Evolutionary conservation across 768 basidiomycete genomes (phyloP), one percentile per base, ranked within the genome.

Genomic region (Panaeolus papilionaceus): DNA sequence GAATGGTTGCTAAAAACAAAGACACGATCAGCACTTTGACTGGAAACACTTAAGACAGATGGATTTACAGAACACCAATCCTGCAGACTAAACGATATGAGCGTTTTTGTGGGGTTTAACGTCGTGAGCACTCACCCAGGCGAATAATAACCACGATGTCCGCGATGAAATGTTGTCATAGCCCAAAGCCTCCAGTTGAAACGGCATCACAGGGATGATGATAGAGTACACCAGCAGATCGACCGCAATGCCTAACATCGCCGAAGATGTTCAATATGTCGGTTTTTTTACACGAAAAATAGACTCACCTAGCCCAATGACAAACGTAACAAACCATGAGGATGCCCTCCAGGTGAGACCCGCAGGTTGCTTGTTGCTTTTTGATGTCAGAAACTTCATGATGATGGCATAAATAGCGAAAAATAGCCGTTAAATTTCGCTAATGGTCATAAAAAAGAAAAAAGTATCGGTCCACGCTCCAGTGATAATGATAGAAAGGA

Each of bases 131-230:
- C 85, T 62, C 68, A 88, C 89, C 68, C 83, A 89, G 67, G 86
- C 83, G 70, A 85, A 88, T 16, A 90, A 77, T 2, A 90, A 77
- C 88, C 88, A 91, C 38, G 89, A 88, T 0, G 85, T 81, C 38
- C 83, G 80, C 2, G 81, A 78, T 39, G 88, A 88, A 26, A 88
- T 82, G 11, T 76, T 65, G 8, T 73, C 71, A 66, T 85, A 86
- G 0, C 80, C 75, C 61, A 89, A 79, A 5, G 66, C 73, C 70
- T 88, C 83, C 26, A 90, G 82, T 39, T 87, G 88, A 71, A 89
- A 90, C 1, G 89, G 88, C 66, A 89, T 81, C 38, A 89, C 87
- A 9, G 89, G 89, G 38, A 89, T 84, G 66, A 89, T 85, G 33
- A 87, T 79, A 4, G 88, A 86, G 71, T 89, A 90, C 10, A 87